Percentiles rank a stretch among this genome's conserved stretches.
Conservation (phyloP, 1,139 yeast genomes). For the Ogataea hybrid region DNA sequence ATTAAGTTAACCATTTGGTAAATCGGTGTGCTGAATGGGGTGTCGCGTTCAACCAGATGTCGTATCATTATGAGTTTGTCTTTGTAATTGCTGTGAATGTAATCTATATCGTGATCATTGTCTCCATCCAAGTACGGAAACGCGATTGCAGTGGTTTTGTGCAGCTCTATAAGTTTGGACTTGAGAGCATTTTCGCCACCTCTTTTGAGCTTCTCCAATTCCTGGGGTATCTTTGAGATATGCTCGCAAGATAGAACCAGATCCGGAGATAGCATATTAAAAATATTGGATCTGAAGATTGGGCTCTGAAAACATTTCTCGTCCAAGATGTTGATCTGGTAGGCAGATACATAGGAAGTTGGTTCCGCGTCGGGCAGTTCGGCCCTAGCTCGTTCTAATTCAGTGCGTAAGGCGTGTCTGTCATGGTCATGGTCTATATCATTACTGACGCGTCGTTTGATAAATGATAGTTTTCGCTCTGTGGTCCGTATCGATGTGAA, state of each 20-base stretch:
- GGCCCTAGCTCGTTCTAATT: slow-evolving; percentile 5
- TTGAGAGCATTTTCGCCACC: not conserved
- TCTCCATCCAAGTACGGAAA: slow-evolving; percentile 17
- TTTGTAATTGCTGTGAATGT: slow-evolving; percentile 9
- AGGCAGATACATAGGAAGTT: slow-evolving; percentile 8
- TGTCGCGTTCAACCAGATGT: slow-evolving; percentile 5
- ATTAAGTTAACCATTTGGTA: slow-evolving; percentile 12
- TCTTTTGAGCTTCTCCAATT: slow-evolving; percentile 2
- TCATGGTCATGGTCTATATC: slow-evolving; percentile 18
- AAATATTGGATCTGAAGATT: slow-evolving; percentile 3
- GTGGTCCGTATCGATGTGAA: slow-evolving; percentile 2
- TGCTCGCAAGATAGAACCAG: slow-evolving; percentile 7
- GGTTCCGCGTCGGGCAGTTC: not conserved
- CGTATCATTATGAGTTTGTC: slow-evolving; percentile 16
- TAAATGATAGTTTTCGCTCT: slow-evolving; percentile 5
- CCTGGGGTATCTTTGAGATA: not conserved
- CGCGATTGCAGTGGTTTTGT: slow-evolving; percentile 2
- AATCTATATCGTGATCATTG: slow-evolving; percentile 13
- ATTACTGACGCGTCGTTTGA: slow-evolving; percentile 20
- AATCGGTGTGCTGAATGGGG: slow-evolving; percentile 2
- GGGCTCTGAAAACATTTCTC: slow-evolving; percentile 4
- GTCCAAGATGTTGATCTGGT: slow-evolving; percentile 11
- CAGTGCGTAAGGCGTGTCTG: slow-evolving; percentile 14
- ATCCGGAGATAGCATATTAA: slow-evolving; percentile 8
- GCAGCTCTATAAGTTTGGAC: not conserved